Evolutionary conservation across 345 rosid species (phyloP).

Genomic region (Corchorus olitorius): DNA sequence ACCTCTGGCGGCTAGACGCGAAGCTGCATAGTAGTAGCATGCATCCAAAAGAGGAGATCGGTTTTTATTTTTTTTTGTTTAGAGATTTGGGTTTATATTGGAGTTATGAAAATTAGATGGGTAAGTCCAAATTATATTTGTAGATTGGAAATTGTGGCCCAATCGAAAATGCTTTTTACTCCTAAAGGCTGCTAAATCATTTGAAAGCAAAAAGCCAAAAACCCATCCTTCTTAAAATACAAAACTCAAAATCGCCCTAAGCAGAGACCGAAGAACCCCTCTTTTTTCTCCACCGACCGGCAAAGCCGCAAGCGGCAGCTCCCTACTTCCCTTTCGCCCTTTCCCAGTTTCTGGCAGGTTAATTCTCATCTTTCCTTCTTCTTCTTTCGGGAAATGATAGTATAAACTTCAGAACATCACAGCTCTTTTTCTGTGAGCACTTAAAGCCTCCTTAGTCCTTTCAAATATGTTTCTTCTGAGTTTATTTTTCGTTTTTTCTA

Average conservation of each 20-base stretch:
- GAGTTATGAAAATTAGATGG: background rate
- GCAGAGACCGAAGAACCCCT: background rate
- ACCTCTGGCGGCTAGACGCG: no score
- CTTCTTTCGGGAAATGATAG: background rate
- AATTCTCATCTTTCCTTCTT: background rate
- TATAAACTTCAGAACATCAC: background rate
- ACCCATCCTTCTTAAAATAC: background rate
- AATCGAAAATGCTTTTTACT: background rate
- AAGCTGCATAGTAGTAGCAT: no score
- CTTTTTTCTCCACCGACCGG: background rate
- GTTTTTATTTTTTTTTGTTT: no score
- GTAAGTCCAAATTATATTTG: background rate
- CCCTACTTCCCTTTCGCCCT: background rate
- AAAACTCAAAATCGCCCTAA: slow-evolving; percentile 3
- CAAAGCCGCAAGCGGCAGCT: background rate
- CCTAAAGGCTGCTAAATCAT: background rate
- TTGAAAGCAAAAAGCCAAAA: background rate
- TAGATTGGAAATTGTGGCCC: background rate
- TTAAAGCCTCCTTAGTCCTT: background rate
- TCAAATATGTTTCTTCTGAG: background rate
- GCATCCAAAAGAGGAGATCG: no score
- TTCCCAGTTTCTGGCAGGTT: background rate
- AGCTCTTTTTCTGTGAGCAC: background rate
- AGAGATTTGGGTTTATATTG: no score
- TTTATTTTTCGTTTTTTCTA: background rate